phyloP scores from a whole-genome alignment of 1,284 basidiomycete species.

The Cutaneotrichosporon sp. region DNA sequence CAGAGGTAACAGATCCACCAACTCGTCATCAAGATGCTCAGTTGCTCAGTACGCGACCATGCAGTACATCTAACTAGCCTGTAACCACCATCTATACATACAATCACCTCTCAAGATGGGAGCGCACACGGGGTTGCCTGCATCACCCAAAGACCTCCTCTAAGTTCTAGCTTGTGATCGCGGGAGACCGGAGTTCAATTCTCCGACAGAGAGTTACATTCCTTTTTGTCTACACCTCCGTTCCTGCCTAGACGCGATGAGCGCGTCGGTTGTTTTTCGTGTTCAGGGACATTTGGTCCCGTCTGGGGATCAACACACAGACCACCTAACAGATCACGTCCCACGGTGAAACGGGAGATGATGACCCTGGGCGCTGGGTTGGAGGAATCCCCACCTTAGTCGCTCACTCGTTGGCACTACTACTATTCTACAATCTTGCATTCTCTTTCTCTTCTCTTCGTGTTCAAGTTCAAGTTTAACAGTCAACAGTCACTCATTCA shows the following conservation, averaged over 20 bases:
- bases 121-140: too few relatives aligned
- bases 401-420: not conserved
- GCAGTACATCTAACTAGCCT: too few relatives aligned
- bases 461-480: constrained; percentile 5
- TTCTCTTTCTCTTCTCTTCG: constrained; percentile 6
- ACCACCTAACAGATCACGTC: not conserved
- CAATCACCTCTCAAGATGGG: too few relatives aligned
- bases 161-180: not conserved
- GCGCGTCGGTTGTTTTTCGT: not conserved
- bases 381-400: too few relatives aligned
- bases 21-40: too few relatives aligned
- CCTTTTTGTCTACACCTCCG: not conserved
- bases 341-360: not conserved
- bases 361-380: not conserved
- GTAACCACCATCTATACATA: too few relatives aligned
- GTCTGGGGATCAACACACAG: not conserved
- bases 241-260: too few relatives aligned
- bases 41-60: too few relatives aligned
- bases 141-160: too few relatives aligned
- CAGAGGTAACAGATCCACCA: too few relatives aligned
- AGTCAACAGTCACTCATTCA: constrained; percentile 5
- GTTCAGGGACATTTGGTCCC: not conserved
- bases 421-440: too few relatives aligned
- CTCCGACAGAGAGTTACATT: not conserved
- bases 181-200: constrained; percentile 3